These are phyloP conservation scores for Phalaenopsis aphrodite DNA, from an alignment of 106 monocot species.

Conservation along the genomic window DNA sequence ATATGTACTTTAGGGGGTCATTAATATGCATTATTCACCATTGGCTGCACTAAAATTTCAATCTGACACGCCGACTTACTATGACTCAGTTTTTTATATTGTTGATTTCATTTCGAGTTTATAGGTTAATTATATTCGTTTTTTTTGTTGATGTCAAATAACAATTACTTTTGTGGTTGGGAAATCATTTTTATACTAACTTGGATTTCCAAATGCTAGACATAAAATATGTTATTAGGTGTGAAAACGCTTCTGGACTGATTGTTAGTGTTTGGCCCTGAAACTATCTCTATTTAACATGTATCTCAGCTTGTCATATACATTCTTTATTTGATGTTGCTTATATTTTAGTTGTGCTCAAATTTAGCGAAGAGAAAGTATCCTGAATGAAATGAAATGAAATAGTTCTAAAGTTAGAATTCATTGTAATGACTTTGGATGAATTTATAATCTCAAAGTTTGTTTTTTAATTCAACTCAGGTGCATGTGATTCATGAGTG, in stretches of 20 bases:
- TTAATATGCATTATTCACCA: not conserved
- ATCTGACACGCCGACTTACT: not conserved
- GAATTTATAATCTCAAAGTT: not conserved
- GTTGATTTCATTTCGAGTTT: not conserved
- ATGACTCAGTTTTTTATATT: not conserved
- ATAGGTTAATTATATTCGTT: not conserved
- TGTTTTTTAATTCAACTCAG: constrained; percentile 22
- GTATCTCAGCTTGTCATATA: not conserved
- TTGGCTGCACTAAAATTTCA: not conserved
- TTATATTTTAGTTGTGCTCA: not conserved
- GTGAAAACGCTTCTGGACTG: not conserved
- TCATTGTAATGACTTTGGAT: not conserved
- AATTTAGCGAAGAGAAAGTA: not conserved
- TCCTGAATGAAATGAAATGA: not conserved
- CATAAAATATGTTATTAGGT: not conserved
- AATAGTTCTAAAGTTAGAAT: not conserved
- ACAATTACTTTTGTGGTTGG: not conserved
- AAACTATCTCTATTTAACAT: not conserved
- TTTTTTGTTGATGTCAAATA: not conserved
- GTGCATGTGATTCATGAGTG: constrained; percentile 98
- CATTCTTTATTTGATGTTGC: not conserved
- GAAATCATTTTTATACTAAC: not conserved
- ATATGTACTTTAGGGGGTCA: no score
- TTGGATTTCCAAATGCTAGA: not conserved
- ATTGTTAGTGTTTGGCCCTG: not conserved